Base-by-base conservation (phyloP, 345 rosid species). In the Eutrema heterophyllum region DNA sequence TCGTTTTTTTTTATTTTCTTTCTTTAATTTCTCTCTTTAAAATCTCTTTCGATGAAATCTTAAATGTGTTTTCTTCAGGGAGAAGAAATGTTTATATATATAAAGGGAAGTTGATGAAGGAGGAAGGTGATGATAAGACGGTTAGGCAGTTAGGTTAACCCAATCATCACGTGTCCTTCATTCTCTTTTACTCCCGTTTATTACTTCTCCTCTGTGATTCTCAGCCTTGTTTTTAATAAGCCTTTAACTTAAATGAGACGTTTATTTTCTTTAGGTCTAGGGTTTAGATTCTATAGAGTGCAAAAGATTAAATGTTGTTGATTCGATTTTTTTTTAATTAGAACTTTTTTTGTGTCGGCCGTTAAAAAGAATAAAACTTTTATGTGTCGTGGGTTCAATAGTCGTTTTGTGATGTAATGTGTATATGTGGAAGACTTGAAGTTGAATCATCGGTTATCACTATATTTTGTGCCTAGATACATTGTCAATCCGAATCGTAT, bases 81-180 rank as follows among this genome's bases (percentile, higher is more conserved):
- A 53, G 71, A 33, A 59, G 64, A 52, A 59, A 62, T 33, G 44
- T 48, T 27, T 50, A 6, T 39, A 40, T 59, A 75, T 49, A 43
- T n/a, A 60, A 41, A 53, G 39, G 26, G 74, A 52, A 53, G 49
- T 33, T 72, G 65, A 67, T 36, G 64, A 38, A 38, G 46, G 51
- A 27, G 6, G 64, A 61, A 41, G 57, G 39, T 73, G 77, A 63
- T 41, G 49, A 48, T 26, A 66, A 45, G 72, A 66, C 62, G 46
- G 78, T 74, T 67, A 74, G 73, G 73, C 41, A 46, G 78, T 72
- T 75, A 64, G 77, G 70, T 70, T 81, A 49, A 7, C 38, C 18
- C 52, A 36, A 27, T 69, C 51, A 38, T 51, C 16, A 68, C 69
- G 79, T 75, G 70, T 75, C 35, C 21, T 75, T 58, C 58, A 67